Evolutionary conservation across 2,329 filamentous ascomycete genomes (phyloP).

Genomic region (Myriangium duriaei): DNA sequence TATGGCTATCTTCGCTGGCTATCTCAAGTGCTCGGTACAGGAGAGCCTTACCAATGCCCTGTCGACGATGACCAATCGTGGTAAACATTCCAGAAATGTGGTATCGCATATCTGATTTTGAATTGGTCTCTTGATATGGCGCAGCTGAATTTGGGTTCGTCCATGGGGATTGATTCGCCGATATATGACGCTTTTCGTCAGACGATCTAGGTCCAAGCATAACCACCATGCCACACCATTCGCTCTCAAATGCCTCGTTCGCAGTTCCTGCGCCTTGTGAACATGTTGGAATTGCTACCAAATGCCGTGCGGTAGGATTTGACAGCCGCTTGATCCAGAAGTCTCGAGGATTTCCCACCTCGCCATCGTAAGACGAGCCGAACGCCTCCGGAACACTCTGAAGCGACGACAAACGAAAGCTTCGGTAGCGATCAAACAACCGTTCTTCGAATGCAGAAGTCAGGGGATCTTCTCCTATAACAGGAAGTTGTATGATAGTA

Average conservation of each 20-base stretch:
- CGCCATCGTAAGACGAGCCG: conserved; percentile 19
- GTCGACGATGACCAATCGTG: conserved; percentile 15
- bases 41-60: conserved; percentile 20
- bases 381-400: conserved; percentile 20
- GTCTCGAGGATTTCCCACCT: conserved; percentile 13
- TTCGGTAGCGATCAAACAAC: conserved; percentile 11
- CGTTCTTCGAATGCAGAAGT: conserved; percentile 1
- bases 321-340: conserved; percentile 17
- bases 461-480: conserved; percentile 7
- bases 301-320: conserved; percentile 17
- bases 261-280: background rate
- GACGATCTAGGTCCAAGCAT: conserved; percentile 16
- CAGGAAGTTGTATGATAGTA: conserved; percentile 12
- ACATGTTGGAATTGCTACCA: conserved; percentile 14
- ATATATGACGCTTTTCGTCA: background rate
- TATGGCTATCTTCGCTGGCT: conserved; percentile 9
- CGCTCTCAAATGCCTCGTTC: conserved; percentile 7
- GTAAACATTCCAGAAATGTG: conserved; percentile 22
- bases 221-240: conserved; percentile 19
- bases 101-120: background rate
- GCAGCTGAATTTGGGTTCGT: conserved; percentile 14
- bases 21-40: conserved; percentile 17
- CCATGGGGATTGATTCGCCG: conserved; percentile 6
- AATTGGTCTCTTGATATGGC: background rate
- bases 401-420: conserved; percentile 19